Percentiles rank a stretch among this genome's conserved stretches.
phyloP scores from a whole-genome alignment of 1,284 basidiomycete genomes.

The Moniliella sp. region DNA sequence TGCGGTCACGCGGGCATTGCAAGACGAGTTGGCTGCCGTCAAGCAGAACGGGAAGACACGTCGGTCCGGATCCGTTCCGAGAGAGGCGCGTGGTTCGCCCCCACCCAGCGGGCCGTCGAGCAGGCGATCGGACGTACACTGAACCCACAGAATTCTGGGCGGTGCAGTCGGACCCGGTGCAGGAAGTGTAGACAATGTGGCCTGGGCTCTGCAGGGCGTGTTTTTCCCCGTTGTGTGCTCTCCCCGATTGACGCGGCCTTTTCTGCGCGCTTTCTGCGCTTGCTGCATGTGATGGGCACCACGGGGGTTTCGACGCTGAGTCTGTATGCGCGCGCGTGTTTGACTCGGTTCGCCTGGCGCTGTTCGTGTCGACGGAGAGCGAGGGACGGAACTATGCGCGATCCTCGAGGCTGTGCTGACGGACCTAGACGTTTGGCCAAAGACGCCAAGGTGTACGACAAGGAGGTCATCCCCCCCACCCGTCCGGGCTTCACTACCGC shows the following conservation, averaged over 20 bases:
- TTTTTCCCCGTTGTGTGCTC: conserved; percentile 70
- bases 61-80: conserved; percentile 59
- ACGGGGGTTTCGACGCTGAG: conserved; percentile 67
- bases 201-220: conserved; percentile 46
- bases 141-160: too few species aligned
- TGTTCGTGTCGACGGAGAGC: conserved; percentile 82
- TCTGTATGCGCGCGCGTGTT: conserved; percentile 50
- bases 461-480: conserved; percentile 36
- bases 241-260: conserved; percentile 91
- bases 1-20: conserved; percentile 56
- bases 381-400: conserved; percentile 65
- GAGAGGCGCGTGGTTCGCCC: too few species aligned
- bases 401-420: conserved; percentile 53
- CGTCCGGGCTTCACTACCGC: conserved; percentile 21
- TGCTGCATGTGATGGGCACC: conserved; percentile 64
- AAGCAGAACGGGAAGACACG: conserved; percentile 62
- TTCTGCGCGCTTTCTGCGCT: conserved; percentile 69
- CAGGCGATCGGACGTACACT: too few species aligned
- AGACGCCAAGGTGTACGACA: conserved; percentile 40
- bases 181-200: too few species aligned
- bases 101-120: too few species aligned
- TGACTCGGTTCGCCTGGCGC: conserved; percentile 43
- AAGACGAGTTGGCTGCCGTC: conserved; percentile 49
- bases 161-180: too few species aligned
- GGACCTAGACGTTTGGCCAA: conserved; percentile 58